Base-by-base conservation (phyloP, 2,329 filamentous ascomycete genomes). In the Sclerotinia glacialis region DNA sequence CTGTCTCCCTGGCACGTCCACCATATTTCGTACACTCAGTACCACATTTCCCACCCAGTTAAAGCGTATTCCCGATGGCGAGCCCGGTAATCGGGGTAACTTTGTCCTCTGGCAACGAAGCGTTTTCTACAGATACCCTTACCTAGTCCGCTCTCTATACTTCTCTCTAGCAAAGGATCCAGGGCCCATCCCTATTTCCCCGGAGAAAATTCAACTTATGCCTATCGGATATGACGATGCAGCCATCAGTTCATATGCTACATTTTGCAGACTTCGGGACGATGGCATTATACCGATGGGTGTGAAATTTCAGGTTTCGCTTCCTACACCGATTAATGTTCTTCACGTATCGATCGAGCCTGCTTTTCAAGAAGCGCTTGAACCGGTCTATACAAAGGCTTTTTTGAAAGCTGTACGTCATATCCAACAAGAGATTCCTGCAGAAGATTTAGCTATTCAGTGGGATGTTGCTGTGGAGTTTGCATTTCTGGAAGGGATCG, bases 21-120 rank as follows among this genome's bases (percentile, higher is more conserved):
- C 76, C 18, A 76, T 77, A 21, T 78, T 81, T 63, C 73, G 68
- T 3, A 71, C 68, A 40, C 72, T 77, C 46, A 65, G 68, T n/a
- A 66, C 71, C 8, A 68, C 68, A 5, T 72, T 80, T 2, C 74
- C 77, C 4, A 67, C 70, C 28, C 78, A 77, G 16, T 70, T 80
- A 34, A 72, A 70, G 34, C 75, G 76, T 44, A 75, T 81, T 4
- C 79, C 79, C 3, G 80, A 81, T 68, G 79, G 79, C 56, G 79
- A 81, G 68, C 77, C 78, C 8, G 78, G 74, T 18, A 54, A 74
- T 50, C 74, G 79, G 37, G 58, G 73, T 11, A 72, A 70, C 40
- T 80, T 77, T 64, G 74, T 77, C 18, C 61, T 64, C 46, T 80
- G 74, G 70, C 79, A 79, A 69, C 65, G 69, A 34, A 60, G 68